Evolutionary conservation across 2,329 filamentous ascomycete genomes (phyloP).

Genomic region (Cercospora canescens): DNA sequence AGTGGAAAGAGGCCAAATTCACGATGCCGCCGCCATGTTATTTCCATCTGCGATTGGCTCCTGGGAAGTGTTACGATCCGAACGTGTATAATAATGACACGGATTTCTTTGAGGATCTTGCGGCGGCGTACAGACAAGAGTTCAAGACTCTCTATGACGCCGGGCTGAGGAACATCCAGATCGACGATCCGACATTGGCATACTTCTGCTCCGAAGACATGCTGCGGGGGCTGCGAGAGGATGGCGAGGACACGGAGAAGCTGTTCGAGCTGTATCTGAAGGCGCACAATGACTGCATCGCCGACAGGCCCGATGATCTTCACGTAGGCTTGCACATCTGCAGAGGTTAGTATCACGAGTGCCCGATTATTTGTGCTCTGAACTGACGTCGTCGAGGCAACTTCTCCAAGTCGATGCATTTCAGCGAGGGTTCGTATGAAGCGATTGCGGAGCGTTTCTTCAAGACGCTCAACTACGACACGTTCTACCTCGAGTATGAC

Average conservation of each 20-base stretch:
- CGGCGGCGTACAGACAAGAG: conserved; percentile 38
- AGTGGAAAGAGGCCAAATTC: conserved; percentile 40
- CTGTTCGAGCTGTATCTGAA: conserved; percentile 40
- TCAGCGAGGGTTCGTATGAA: conserved; percentile 41
- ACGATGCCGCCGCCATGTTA: conserved; percentile 42
- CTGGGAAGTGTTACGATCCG: conserved; percentile 38
- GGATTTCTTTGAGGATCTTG: conserved; percentile 40
- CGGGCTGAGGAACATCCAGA: conserved; percentile 39
- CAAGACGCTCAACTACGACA: conserved; percentile 41
- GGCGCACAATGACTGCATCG: conserved; percentile 40
- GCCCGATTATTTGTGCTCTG: not conserved
- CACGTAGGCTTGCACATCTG: conserved; percentile 43
- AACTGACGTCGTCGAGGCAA: conserved; percentile 30
- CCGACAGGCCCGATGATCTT: conserved; percentile 36
- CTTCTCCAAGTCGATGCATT: conserved; percentile 42
- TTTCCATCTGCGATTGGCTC: conserved; percentile 39
- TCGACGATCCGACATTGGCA: conserved; percentile 41
- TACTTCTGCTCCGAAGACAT: conserved; percentile 42
- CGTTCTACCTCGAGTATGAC: conserved; percentile 44
- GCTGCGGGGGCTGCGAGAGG: conserved; percentile 35
- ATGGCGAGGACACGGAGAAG: conserved; percentile 39
- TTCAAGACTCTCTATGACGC: conserved; percentile 38
- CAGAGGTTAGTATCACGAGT: conserved; percentile 30
- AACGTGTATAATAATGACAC: conserved; percentile 36
- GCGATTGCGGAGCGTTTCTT: conserved; percentile 41